phyloP scores from a whole-genome alignment of 257 asterid genomes.

The Jasminum sambac region DNA sequence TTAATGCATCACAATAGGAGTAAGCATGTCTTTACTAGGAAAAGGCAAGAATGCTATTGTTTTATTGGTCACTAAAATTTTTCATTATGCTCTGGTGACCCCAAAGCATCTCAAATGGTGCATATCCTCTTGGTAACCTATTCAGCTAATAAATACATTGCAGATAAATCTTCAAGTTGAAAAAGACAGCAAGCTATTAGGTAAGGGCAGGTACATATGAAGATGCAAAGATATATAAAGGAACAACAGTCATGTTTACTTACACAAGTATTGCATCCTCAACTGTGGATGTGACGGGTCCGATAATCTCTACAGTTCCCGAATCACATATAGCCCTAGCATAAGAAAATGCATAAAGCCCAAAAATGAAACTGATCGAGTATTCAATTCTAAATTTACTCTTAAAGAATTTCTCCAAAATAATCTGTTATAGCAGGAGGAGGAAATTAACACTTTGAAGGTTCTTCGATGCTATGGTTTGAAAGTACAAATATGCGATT shows the following conservation, averaged over 20 bases:
- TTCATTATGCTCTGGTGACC: not conserved
- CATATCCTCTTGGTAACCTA: constrained; percentile 1
- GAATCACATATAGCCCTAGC: constrained; percentile 81
- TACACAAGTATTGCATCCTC: constrained; percentile 95
- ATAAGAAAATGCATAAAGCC: constrained; percentile 18
- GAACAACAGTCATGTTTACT: constrained; percentile 33
- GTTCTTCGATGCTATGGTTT: constrained; percentile 14
- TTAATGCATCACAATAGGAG: no score
- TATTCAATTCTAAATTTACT: not conserved
- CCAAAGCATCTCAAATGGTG: not conserved
- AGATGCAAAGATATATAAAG: constrained; percentile 19
- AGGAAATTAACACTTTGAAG: not conserved
- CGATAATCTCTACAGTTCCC: constrained; percentile 90
- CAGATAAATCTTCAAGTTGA: not conserved
- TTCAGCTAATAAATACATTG: not conserved
- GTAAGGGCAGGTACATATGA: constrained; percentile 3
- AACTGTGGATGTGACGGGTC: constrained; percentile 82
- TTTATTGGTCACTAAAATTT: not conserved
- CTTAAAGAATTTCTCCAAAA: constrained; percentile 3
- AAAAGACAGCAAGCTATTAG: not conserved
- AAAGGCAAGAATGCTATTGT: no score
- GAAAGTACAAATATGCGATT: constrained; percentile 4
- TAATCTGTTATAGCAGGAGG: not conserved
- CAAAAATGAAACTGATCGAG: constrained; percentile 10
- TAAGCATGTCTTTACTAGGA: no score